Evolutionary conservation across 306 rosid species (phyloP), one percentile per base, ranked within the genome.

Genomic region (Lupinus albus): DNA sequence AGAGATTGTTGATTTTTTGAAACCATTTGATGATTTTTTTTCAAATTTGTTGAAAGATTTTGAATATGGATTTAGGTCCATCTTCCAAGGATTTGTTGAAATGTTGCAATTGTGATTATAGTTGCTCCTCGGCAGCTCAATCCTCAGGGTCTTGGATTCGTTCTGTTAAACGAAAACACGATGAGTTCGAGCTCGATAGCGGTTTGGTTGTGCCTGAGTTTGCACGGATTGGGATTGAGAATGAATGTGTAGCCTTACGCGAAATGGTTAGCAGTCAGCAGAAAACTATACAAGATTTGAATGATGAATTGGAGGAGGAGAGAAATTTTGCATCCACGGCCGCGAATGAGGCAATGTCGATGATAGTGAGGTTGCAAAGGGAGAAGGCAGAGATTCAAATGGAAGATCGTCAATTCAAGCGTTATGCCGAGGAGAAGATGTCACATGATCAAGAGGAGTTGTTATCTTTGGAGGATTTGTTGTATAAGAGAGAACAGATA

Each of bases 341-440:
- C n/a, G 97, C 99, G 0, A 94, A 82, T 9, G 99, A 94, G 88
- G 94, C 99, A 11, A 94, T 94, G 99, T 85, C 95, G 0, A 94
- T 94, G 99, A 94, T 94, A 60, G 78, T 94, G 84, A 88, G 97
- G 87, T 71, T 94, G 84, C 99, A 94, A 74, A 78, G 97, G 83
- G 99, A 94, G 84, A 94, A 94, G 95, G 99, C 99, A 1, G 99
- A 94, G 74, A 57, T 87, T 63, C 99, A 90, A 76, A 86, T 94
- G 99, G 99, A 94, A 82, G 86, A 96, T 13, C 85, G 99, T 18
- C 99, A 94, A 55, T 94, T 91, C 82, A 94, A 94, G 83, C 82
- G 94, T 36, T 90, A 81, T 62, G 87, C 84, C 0, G 95, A 94
- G 87, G 99, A 94, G 82, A 94, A 88, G 84, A 86, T 91, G 95